A percentile compares a stretch with the other conserved stretches of the same genome.
These are phyloP conservation scores for Colletotrichum eleusines DNA, from an alignment of 2,329 filamentous ascomycete species.

Conservation along the genomic window DNA sequence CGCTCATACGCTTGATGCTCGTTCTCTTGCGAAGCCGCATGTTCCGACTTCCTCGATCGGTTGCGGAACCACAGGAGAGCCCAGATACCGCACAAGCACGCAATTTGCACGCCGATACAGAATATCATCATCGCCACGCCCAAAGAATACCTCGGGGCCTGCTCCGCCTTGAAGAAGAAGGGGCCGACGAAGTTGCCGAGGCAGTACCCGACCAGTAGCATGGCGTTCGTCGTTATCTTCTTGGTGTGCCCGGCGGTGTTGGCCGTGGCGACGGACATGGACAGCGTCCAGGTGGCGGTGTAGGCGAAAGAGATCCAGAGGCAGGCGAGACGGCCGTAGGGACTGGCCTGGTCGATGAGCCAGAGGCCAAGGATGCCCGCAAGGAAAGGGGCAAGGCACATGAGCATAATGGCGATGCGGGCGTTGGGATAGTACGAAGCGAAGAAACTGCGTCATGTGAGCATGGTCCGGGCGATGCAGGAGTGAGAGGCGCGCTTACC, in stretches of 20 bases:
- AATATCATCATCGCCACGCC: constrained; percentile 47
- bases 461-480: neutral
- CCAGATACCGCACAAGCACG: constrained; percentile 21
- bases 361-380: constrained; percentile 40
- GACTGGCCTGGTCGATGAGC: constrained; percentile 37
- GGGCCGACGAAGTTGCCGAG: constrained; percentile 74
- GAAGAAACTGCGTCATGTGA: constrained; percentile 16
- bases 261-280: constrained; percentile 62
- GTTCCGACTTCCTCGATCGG: constrained; percentile 25
- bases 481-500: neutral
- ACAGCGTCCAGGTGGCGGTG: constrained; percentile 43
- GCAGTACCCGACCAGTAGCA: constrained; percentile 32
- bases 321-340: constrained; percentile 45
- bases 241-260: constrained; percentile 78
- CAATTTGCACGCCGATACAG: constrained; percentile 35
- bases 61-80: constrained; percentile 25
- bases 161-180: constrained; percentile 52
- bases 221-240: constrained; percentile 70
- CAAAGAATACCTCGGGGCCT: constrained; percentile 47
- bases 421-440: constrained; percentile 38
- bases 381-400: constrained; percentile 41
- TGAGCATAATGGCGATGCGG: constrained; percentile 41
- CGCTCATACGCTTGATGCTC: constrained; percentile 26
- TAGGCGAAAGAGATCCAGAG: constrained; percentile 48
- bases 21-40: constrained; percentile 14